Conservation (phyloP, 345 rosid genomes). For the Hibiscus mutabilis region DNA sequence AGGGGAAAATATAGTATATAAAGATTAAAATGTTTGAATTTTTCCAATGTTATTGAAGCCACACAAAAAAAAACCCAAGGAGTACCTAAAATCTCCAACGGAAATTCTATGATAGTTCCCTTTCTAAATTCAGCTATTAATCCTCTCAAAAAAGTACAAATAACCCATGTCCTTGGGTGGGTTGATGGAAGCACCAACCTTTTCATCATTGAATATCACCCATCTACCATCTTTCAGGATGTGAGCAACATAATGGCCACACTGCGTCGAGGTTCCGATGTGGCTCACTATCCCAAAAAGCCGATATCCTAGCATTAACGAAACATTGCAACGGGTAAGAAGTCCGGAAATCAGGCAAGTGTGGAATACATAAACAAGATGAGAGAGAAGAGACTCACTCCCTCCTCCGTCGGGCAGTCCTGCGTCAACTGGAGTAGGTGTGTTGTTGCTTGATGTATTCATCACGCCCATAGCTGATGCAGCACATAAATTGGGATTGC, state of each 20-base stretch:
- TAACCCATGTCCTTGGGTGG: slow-evolving; percentile 99
- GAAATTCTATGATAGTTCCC: background rate
- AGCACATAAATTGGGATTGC: slow-evolving; percentile 65
- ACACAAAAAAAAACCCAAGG: background rate
- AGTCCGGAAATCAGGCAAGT: background rate
- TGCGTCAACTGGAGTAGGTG: slow-evolving; percentile 27
- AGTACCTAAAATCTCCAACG: background rate
- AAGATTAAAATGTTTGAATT: background rate
- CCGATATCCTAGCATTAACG: slow-evolving; percentile 56
- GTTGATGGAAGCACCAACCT: slow-evolving; percentile 76
- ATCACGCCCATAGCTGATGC: slow-evolving; percentile 66
- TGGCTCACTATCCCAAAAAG: slow-evolving; percentile 91
- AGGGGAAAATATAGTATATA: too few species aligned
- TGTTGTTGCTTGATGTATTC: slow-evolving; percentile 42
- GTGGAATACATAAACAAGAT: slow-evolving; percentile 2
- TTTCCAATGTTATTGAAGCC: background rate
- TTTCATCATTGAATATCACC: slow-evolving; percentile 89
- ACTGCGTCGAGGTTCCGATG: slow-evolving; percentile 89
- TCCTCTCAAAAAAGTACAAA: slow-evolving; percentile 86
- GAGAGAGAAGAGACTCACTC: slow-evolving; percentile 45
- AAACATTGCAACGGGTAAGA: background rate
- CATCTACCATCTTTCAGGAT: slow-evolving; percentile 78
- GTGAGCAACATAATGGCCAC: slow-evolving; percentile 98
- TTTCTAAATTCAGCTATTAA: slow-evolving; percentile 33
- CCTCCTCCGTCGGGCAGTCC: slow-evolving; percentile 89